Evolutionary conservation across 331 rosid genomes (phyloP), one percentile per base, ranked within the genome.

Genomic region (Pyracantha coccinea): DNA sequence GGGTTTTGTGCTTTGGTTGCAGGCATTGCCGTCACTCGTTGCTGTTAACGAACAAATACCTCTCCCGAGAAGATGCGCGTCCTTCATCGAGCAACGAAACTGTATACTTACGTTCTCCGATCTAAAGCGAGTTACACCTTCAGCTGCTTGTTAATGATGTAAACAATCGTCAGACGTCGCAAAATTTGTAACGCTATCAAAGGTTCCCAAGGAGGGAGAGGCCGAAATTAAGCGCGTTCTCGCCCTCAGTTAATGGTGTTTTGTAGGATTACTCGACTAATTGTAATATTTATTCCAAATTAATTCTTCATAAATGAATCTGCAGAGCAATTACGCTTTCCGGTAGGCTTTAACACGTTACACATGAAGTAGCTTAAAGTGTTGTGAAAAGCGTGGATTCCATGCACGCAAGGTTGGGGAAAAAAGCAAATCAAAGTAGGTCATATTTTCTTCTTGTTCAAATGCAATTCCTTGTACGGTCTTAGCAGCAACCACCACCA

Each of bases 221-320:
- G 66, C 35, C 2, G 66, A 61, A 6, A 27, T 61, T 29, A 54
- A 4, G 6, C 13, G 1, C 28, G 54, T 57, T 41, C 27, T 50
- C 19, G 21, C 28, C 25, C 38, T 23, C 4, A 6, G 62, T 25
- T 7, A 14, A 60, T 19, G 45, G 32, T 8, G 7, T 52, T 71
- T 57, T n/a, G 53, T 29, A 44, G 78, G 80, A 57, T 57, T 21
- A 21, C 44, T 38, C 45, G 45, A 63, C 24, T 41, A 28, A n/a
- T 45, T 76, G 81, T 71, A 29, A 54, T 32, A 71, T 75, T 57
- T 80, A 32, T 69, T 80, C 66, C 71, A 19, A n/a, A 19, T 66
- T 67, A 59, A 20, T 76, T 80, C 29, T 41, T 44, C 32, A 21
- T 27, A 70, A 44, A 44, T 50, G 17, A 61, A 47, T 35, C 28